Base-by-base conservation (phyloP, 331 rosid genomes). In the Malus hybrid region DNA sequence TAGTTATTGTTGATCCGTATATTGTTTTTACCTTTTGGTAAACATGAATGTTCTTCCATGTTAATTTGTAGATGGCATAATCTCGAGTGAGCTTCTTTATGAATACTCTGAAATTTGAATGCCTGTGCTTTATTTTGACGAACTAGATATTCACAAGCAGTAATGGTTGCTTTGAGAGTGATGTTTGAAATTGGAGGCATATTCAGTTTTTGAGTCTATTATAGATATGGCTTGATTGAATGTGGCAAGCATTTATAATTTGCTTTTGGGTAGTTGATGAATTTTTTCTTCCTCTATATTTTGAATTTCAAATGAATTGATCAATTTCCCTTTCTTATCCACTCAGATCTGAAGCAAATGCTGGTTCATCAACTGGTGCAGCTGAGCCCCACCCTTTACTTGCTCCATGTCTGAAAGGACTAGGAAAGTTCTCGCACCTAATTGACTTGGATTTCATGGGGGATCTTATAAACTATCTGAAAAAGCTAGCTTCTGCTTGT, bases 391-490 rank as follows among this genome's bases (percentile, higher is more conserved):
- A 89, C 79, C 93, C 92, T 16, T 80, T 95, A 80, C 96, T 95
- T 68, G 88, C 85, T 81, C 91, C 97, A 10, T 95, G 97, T 80
- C 89, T 95, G 70, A 86, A 87, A 81, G 99, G 99, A 76, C 88
- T 95, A 68, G 99, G 90, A 61, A 95, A 92, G 80, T 92, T 90
- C 77, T 85, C 97, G 2, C 97, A 94, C 73, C 83, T 89, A 73
- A 86, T 94, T 71, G 99, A 94, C 80, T 82, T 94, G 59, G 99
- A 94, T 88, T 94, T 92, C 84, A 86, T 94, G 93, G 87, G 90
- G 9, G 97, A 94, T 77, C 90, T 92, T 71, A 86, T 94, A 95
- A 92, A 77, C 66, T 85, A 89, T 82, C 85, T 95, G 75, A 90
- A 71, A 85, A 80, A 65, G 75, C 99, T 95, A 67, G 93, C 97